Percentiles rank a stretch among this genome's conserved stretches.
These are phyloP conservation scores for Pseudozyma hubeiensis DNA, from an alignment of 1,284 basidiomycete species.

Conservation along the genomic window DNA sequence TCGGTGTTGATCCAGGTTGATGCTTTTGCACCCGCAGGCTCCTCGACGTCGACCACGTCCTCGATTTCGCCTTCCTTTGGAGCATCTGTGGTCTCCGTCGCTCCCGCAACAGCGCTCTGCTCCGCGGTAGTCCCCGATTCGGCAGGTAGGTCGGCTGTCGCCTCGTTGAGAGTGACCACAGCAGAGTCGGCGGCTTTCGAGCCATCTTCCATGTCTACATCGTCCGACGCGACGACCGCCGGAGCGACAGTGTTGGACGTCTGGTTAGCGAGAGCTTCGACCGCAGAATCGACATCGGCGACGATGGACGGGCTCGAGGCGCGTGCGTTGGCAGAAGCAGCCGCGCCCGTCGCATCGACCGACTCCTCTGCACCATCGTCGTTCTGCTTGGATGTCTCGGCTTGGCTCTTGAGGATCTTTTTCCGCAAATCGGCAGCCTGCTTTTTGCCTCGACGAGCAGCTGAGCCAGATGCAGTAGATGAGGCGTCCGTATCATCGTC, in stretches of 20 bases:
- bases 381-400: slow-evolving; percentile 53
- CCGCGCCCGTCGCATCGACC: slow-evolving; percentile 31
- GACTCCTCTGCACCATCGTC: slow-evolving; percentile 41
- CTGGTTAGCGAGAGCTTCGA: slow-evolving; percentile 49
- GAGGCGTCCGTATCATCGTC: slow-evolving; percentile 48
- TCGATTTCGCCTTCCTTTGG: slow-evolving; percentile 14
- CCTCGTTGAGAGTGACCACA: neutral
- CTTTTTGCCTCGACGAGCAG: slow-evolving; percentile 36
- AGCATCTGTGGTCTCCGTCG: slow-evolving; percentile 11
- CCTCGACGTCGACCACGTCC: slow-evolving; percentile 24
- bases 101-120: slow-evolving; percentile 9
- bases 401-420: slow-evolving; percentile 53
- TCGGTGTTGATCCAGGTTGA: slow-evolving; percentile 72
- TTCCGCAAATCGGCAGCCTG: slow-evolving; percentile 51
- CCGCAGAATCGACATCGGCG: slow-evolving; percentile 43
- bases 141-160: slow-evolving; percentile 3
- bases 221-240: slow-evolving; percentile 26
- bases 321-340: slow-evolving; percentile 38
- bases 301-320: slow-evolving; percentile 47
- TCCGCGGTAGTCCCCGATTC: slow-evolving; percentile 1
- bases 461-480: slow-evolving; percentile 43
- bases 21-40: slow-evolving; percentile 51
- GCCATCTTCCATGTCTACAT: slow-evolving; percentile 55
- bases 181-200: slow-evolving; percentile 13
- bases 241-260: slow-evolving; percentile 45